Percentiles rank a stretch among this genome's conserved stretches.
Conservation (phyloP, 805 yeast species). For the Ogataea methanolica region DNA sequence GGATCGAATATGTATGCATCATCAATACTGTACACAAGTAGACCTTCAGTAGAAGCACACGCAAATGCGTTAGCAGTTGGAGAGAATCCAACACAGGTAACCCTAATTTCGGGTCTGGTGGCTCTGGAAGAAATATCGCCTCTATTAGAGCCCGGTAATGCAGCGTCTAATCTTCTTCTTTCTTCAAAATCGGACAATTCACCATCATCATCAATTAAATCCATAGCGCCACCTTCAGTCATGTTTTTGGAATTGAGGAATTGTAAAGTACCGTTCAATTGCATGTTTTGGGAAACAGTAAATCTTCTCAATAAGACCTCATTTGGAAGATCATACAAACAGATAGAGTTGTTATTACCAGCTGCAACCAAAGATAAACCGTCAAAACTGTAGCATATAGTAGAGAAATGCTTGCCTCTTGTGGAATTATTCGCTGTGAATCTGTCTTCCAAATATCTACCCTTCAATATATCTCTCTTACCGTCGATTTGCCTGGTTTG, state of each 20-base stretch:
- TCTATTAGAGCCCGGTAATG: constrained; percentile 83
- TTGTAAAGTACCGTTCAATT: constrained; percentile 81
- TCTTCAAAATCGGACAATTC: constrained; percentile 85
- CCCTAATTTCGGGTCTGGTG: constrained; percentile 77
- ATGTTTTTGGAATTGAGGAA: constrained; percentile 73
- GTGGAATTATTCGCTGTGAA: constrained; percentile 77
- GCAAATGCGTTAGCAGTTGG: constrained; percentile 91
- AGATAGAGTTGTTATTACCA: constrained; percentile 87
- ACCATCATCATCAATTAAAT: constrained; percentile 77
- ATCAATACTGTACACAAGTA: constrained; percentile 77
- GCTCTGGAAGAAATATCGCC: constrained; percentile 77
- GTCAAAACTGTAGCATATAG: constrained; percentile 82
- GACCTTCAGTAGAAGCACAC: constrained; percentile 93
- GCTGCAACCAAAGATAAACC: constrained; percentile 87
- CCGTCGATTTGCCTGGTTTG: constrained; percentile 85
- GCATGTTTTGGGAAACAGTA: constrained; percentile 84
- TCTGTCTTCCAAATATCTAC: constrained; percentile 78
- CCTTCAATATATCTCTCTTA: constrained; percentile 78
- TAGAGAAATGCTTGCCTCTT: constrained; percentile 78
- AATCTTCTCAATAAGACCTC: constrained; percentile 82
- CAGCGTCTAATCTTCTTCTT: constrained; percentile 43
- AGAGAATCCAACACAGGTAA: constrained; percentile 72
- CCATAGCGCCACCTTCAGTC: constrained; percentile 86
- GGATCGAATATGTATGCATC: constrained; percentile 81
- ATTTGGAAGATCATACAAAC: constrained; percentile 85